Conservation (phyloP, 106 monocot genomes). For the Cymbidium sinense region DNA sequence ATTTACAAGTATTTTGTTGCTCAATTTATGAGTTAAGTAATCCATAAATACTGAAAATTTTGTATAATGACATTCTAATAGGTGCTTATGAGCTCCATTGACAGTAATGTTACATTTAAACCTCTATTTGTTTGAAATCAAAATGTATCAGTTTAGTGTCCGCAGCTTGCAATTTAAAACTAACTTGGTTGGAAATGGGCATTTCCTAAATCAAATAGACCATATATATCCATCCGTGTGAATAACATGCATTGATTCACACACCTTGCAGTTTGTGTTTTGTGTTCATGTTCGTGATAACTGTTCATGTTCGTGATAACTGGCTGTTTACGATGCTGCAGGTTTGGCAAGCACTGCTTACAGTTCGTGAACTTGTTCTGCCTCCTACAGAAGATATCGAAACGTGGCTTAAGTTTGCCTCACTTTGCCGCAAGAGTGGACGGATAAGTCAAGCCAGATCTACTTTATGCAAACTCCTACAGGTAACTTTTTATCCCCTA, state of each 20-base stretch:
- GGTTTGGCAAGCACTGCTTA: constrained; percentile 98
- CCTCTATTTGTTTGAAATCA: not conserved
- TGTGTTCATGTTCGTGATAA: too few species aligned
- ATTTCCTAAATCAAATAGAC: not conserved
- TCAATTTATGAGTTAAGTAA: not conserved
- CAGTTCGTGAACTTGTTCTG: constrained; percentile 87
- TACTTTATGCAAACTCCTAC: constrained; percentile 82
- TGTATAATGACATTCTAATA: not conserved
- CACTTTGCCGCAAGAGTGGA: constrained; percentile 95
- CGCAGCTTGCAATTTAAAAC: not conserved
- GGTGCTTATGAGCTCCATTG: not conserved
- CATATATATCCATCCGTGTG: not conserved
- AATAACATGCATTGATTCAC: not conserved
- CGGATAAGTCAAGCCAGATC: constrained; percentile 90
- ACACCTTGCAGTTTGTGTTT: too few species aligned
- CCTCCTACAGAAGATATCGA: constrained; percentile 94
- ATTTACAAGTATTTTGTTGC: not conserved
- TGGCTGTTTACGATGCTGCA: constrained; percentile 2
- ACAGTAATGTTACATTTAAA: not conserved
- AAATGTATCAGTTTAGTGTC: not conserved
- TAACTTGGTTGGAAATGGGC: not conserved
- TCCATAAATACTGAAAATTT: not conserved
- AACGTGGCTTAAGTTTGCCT: constrained; percentile 97
- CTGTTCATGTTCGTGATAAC: not conserved
- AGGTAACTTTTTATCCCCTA: constrained; percentile 38